These are phyloP conservation scores for Pulveroboletus sp. DNA, from an alignment of 768 basidiomycete species.

Conservation along the genomic window DNA sequence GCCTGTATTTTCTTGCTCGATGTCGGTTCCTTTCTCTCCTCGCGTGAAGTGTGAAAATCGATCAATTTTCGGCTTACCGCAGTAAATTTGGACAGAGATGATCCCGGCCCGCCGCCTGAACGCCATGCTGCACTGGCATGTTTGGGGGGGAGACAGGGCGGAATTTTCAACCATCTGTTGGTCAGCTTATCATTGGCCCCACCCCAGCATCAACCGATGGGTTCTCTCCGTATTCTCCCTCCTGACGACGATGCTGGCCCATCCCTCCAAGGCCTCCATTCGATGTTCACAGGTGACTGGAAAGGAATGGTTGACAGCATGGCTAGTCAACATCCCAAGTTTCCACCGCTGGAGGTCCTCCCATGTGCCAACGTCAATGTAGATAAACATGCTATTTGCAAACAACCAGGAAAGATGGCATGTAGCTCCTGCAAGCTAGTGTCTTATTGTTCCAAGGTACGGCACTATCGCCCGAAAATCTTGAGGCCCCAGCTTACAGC, in stretches of 20 bases:
- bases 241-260: constrained; percentile 9
- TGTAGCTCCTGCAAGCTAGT: constrained; percentile 37
- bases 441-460: constrained; percentile 41
- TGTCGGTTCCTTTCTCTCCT: too few species aligned
- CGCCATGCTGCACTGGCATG: too few species aligned
- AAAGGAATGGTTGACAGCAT: constrained; percentile 9
- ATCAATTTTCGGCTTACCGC: too few species aligned
- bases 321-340: constrained; percentile 12
- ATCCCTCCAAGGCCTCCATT: constrained; percentile 6
- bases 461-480: neutral
- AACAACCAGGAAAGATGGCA: constrained; percentile 28
- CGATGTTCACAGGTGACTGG: constrained; percentile 11
- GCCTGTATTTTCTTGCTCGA: too few species aligned
- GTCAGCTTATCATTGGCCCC: neutral
- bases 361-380: constrained; percentile 37
- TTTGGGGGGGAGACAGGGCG: too few species aligned
- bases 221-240: constrained; percentile 19
- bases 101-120: too few species aligned
- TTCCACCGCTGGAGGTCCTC: constrained; percentile 25
- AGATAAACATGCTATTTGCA: constrained; percentile 22
- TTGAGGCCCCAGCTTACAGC: neutral
- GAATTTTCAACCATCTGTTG: too few species aligned
- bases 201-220: constrained; percentile 5
- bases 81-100: too few species aligned
- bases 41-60: too few species aligned